Percentiles rank a stretch among this genome's conserved stretches.
phyloP scores from a whole-genome alignment of 805 yeast genomes.

The Candida sithepensis region DNA sequence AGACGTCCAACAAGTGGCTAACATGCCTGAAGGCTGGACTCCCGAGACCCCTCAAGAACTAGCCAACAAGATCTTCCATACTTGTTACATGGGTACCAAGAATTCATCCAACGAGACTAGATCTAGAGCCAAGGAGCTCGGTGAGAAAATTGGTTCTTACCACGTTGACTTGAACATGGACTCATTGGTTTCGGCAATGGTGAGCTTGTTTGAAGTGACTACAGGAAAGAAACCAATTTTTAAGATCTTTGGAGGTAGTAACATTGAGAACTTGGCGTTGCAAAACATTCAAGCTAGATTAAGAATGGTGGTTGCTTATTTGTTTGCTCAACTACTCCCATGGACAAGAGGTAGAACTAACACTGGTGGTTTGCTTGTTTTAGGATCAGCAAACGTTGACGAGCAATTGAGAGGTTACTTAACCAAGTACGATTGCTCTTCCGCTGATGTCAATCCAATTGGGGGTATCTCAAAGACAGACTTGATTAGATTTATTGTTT shows the following conservation, averaged over 20 bases:
- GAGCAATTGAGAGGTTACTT: slow-evolving; percentile 93
- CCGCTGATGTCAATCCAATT: slow-evolving; percentile 96
- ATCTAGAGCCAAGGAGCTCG: slow-evolving; percentile 71
- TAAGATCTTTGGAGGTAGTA: slow-evolving; percentile 91
- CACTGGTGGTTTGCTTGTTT: slow-evolving; percentile 78
- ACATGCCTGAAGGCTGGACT: slow-evolving; percentile 50
- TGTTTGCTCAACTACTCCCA: slow-evolving; percentile 92
- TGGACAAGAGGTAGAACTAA: slow-evolving; percentile 78
- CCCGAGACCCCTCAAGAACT: slow-evolving; percentile 77
- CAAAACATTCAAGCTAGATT: slow-evolving; percentile 96
- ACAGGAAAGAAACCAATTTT: slow-evolving; percentile 88
- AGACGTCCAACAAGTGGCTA: slow-evolving; percentile 71
- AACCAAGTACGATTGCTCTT: slow-evolving; percentile 95
- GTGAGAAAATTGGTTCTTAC: slow-evolving; percentile 75
- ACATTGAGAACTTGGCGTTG: slow-evolving; percentile 85
- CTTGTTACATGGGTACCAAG: slow-evolving; percentile 93
- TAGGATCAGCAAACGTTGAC: slow-evolving; percentile 97
- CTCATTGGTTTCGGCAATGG: slow-evolving; percentile 67
- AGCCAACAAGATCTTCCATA: slow-evolving; percentile 73
- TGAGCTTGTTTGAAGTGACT: slow-evolving; percentile 75
- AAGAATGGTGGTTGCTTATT: slow-evolving; percentile 89
- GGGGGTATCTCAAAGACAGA: slow-evolving; percentile 98
- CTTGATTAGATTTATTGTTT: slow-evolving; percentile 76
- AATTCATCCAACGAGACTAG: slow-evolving; percentile 91
- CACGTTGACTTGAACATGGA: slow-evolving; percentile 95